Conservation (phyloP, 202 grass and related monocot genomes). For the Miscanthus sacchariflorus region DNA sequence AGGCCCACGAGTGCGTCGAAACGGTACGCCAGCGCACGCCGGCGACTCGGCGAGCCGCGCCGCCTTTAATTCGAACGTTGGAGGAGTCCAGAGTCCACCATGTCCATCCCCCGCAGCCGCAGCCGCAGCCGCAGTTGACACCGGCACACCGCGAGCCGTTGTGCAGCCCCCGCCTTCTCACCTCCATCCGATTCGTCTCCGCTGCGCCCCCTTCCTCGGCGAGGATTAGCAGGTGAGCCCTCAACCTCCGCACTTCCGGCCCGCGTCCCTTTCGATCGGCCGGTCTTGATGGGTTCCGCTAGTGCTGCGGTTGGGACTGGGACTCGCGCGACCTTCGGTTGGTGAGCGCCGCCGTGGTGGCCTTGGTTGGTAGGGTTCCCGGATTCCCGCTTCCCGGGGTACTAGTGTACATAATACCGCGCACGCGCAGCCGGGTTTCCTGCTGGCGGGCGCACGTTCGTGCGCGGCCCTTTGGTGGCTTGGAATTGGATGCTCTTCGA, state of each 20-base stretch:
- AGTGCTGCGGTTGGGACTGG: conserved; percentile 22
- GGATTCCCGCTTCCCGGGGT: not conserved
- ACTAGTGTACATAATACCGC: not conserved
- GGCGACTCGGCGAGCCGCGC: conserved; percentile 15
- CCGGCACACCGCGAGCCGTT: conserved; percentile 8
- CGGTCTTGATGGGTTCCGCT: conserved; percentile 21
- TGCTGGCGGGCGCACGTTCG: not conserved
- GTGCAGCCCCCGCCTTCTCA: not conserved
- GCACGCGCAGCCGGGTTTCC: conserved; percentile 2
- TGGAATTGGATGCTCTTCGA: not conserved
- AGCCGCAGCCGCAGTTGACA: too few species aligned
- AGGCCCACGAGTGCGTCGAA: not conserved
- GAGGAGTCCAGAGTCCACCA: not conserved
- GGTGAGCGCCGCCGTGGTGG: not conserved
- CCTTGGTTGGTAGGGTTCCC: not conserved
- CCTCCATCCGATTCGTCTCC: not conserved
- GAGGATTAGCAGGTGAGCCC: not conserved
- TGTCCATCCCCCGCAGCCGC: not conserved
- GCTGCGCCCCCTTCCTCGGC: not conserved
- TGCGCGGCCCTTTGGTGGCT: not conserved
- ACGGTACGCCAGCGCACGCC: not conserved
- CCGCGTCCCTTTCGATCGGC: not conserved
- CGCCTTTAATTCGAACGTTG: conserved; percentile 46
- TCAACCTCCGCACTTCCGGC: not conserved
- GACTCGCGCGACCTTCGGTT: not conserved